A percentile compares a stretch with the other conserved stretches of the same genome.
These are phyloP conservation scores for Ophiostoma novo-ulmi DNA, from an alignment of 2,329 filamentous ascomycete genomes.

Conservation along the genomic window DNA sequence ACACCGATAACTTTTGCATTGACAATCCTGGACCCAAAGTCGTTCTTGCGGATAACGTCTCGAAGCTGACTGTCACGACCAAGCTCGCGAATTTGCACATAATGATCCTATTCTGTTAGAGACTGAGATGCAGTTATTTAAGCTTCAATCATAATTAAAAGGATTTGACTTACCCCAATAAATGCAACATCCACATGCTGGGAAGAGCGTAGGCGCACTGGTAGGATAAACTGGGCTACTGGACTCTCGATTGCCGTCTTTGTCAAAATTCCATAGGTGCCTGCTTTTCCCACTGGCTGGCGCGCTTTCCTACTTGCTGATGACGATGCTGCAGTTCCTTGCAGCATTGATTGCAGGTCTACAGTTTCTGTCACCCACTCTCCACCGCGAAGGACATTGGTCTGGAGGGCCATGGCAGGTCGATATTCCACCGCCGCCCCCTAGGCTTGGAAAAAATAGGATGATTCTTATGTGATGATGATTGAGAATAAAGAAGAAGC, in stretches of 20 bases:
- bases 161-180: slow-evolving; percentile 61
- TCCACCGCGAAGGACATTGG: slow-evolving; percentile 49
- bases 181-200: slow-evolving; percentile 78
- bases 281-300: slow-evolving; percentile 30
- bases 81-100: slow-evolving; percentile 75
- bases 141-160: background rate
- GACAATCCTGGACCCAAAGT: slow-evolving; percentile 74
- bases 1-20: slow-evolving; percentile 72
- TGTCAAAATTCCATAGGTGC: slow-evolving; percentile 64
- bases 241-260: slow-evolving; percentile 74
- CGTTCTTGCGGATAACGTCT: slow-evolving; percentile 68
- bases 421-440: slow-evolving; percentile 18
- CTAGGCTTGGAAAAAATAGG: background rate
- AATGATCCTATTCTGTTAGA: slow-evolving; percentile 55
- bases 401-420: slow-evolving; percentile 48
- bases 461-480: background rate
- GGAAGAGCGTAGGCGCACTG: slow-evolving; percentile 67
- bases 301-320: slow-evolving; percentile 30
- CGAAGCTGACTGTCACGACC: slow-evolving; percentile 63
- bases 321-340: slow-evolving; percentile 32
- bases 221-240: slow-evolving; percentile 68
- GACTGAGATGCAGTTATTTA: background rate
- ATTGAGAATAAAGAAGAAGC: background rate
- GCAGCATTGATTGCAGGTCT: slow-evolving; percentile 32
- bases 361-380: slow-evolving; percentile 54